A percentile compares a stretch with the other conserved stretches of the same genome.
These are phyloP conservation scores for Tricholoma bakamatsutake DNA, from an alignment of 768 basidiomycete species.

Conservation along the genomic window DNA sequence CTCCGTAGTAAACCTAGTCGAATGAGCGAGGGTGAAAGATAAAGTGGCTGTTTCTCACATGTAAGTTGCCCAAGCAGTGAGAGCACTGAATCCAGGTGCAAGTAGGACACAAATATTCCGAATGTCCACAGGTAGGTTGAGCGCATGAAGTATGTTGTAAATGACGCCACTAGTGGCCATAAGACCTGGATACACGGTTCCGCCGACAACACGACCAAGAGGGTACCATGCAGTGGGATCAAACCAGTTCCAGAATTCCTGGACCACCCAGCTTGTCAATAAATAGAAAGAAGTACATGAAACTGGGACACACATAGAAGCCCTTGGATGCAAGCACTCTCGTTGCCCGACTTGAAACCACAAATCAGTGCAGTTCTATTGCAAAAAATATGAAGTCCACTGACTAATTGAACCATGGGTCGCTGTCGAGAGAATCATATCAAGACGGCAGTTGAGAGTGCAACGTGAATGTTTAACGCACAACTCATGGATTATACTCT, in stretches of 20 bases:
- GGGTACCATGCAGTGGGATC: slow-evolving; percentile 99
- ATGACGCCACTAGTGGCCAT: slow-evolving; percentile 99
- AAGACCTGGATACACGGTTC: slow-evolving; percentile 95
- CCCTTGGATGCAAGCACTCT: slow-evolving; percentile 86
- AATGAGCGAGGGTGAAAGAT: neutral
- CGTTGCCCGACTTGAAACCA: slow-evolving; percentile 73
- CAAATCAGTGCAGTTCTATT: slow-evolving; percentile 7
- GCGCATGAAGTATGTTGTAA: slow-evolving; percentile 80
- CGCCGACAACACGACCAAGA: slow-evolving; percentile 95
- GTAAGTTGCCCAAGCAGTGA: slow-evolving; percentile 96
- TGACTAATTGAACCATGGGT: slow-evolving; percentile 99
- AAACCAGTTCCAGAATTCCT: slow-evolving; percentile 99
- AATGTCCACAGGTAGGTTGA: slow-evolving; percentile 96
- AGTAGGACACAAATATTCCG: slow-evolving; percentile 95
- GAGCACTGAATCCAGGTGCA: slow-evolving; percentile 93
- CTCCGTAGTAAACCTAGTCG: slow-evolving; percentile 85
- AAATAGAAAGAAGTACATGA: neutral
- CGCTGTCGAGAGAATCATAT: slow-evolving; percentile 41
- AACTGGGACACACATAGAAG: slow-evolving; percentile 71
- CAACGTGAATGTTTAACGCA: slow-evolving; percentile 34
- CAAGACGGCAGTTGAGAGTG: neutral
- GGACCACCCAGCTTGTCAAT: slow-evolving; percentile 1
- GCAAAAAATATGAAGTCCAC: slow-evolving; percentile 26
- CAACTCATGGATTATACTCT: slow-evolving; percentile 99
- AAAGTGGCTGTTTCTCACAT: slow-evolving; percentile 49